Conservation (phyloP, 805 yeast species). For the Yamadazyma ubonensis region DNA sequence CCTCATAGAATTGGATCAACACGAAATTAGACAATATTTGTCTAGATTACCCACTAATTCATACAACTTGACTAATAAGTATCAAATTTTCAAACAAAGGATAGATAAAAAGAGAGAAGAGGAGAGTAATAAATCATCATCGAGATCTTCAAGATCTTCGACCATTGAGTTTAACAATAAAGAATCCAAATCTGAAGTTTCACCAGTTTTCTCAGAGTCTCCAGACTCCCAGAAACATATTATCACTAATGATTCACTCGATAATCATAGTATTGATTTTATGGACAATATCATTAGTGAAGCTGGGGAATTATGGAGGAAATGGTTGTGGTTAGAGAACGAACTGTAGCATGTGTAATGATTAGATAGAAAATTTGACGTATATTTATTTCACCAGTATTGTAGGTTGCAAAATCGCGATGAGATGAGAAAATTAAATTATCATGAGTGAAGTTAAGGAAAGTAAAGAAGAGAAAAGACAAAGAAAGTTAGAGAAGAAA, state of each 20-base stretch:
- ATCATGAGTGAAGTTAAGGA: slow-evolving; percentile 8
- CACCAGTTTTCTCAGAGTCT: slow-evolving; percentile 1
- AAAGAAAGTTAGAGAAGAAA: slow-evolving; percentile 19
- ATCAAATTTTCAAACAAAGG: slow-evolving; percentile 30
- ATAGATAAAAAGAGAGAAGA: slow-evolving; percentile 19
- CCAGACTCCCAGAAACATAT: slow-evolving; percentile 17
- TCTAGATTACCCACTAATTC: slow-evolving; percentile 53
- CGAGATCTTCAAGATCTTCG: slow-evolving; percentile 8
- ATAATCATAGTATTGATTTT: slow-evolving; percentile 48
- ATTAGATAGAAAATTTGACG: slow-evolving; percentile 6
- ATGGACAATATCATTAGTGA: slow-evolving; percentile 71
- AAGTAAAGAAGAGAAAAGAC: slow-evolving; percentile 22
- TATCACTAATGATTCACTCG: slow-evolving; percentile 28
- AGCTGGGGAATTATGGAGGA: slow-evolving; percentile 88
- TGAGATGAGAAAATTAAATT: slow-evolving; percentile 9
- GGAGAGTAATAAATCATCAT: slow-evolving; percentile 9
- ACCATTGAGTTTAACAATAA: slow-evolving; percentile 9
- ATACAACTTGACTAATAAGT: slow-evolving; percentile 31
- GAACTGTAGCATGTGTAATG: slow-evolving; percentile 7
- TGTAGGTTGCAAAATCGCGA: slow-evolving; percentile 18
- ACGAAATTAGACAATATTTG: slow-evolving; percentile 79
- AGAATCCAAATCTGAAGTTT: not conserved
- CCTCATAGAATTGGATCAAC: slow-evolving; percentile 82
- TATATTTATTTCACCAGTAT: slow-evolving; percentile 1
- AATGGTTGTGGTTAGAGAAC: slow-evolving; percentile 59